Evolutionary conservation across 805 yeast species (phyloP).

Genomic region (Saccharomycopsis fibuligera): DNA sequence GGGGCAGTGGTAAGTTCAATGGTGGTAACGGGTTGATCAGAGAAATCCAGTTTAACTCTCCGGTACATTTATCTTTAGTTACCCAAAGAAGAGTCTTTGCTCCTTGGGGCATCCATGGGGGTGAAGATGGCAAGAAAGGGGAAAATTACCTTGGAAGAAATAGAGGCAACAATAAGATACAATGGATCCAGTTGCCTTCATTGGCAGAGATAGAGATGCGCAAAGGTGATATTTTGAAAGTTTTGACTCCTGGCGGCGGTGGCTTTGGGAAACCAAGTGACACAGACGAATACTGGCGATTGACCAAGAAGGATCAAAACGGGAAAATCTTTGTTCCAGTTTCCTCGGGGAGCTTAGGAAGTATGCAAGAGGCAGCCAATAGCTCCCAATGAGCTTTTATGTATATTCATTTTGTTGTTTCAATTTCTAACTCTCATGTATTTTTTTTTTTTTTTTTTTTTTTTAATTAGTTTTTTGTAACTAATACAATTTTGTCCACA

Average conservation of each 20-base stretch:
- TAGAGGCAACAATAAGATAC: slow-evolving; percentile 29
- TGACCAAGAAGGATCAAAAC: neutral
- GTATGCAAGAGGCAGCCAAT: neutral
- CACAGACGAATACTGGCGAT: slow-evolving; percentile 5
- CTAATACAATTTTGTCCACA: too few species aligned
- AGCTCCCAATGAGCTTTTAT: slow-evolving; percentile 2
- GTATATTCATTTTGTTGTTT: too few species aligned
- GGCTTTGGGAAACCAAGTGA: slow-evolving; percentile 33
- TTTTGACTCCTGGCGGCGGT: slow-evolving; percentile 41
- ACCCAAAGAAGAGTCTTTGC: slow-evolving; percentile 48
- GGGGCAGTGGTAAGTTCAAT: slow-evolving; percentile 40
- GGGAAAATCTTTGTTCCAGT: neutral
- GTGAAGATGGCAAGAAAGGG: slow-evolving; percentile 46
- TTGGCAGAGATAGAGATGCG: slow-evolving; percentile 29
- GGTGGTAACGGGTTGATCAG: slow-evolving; percentile 51
- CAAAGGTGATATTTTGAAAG: slow-evolving; percentile 33
- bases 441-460: neutral
- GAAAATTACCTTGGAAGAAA: slow-evolving; percentile 33
- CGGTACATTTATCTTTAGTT: slow-evolving; percentile 37
- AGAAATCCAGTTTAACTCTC: slow-evolving; percentile 39
- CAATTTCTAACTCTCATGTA: too few species aligned
- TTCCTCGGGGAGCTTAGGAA: slow-evolving; percentile 3
- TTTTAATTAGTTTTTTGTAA: too few species aligned
- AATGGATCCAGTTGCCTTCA: slow-evolving; percentile 23
- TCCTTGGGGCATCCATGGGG: slow-evolving; percentile 52